Percentiles rank a stretch among this genome's conserved stretches.
phyloP scores from a whole-genome alignment of 1,284 basidiomycete species.

The Coniferiporia sulphurascens region DNA sequence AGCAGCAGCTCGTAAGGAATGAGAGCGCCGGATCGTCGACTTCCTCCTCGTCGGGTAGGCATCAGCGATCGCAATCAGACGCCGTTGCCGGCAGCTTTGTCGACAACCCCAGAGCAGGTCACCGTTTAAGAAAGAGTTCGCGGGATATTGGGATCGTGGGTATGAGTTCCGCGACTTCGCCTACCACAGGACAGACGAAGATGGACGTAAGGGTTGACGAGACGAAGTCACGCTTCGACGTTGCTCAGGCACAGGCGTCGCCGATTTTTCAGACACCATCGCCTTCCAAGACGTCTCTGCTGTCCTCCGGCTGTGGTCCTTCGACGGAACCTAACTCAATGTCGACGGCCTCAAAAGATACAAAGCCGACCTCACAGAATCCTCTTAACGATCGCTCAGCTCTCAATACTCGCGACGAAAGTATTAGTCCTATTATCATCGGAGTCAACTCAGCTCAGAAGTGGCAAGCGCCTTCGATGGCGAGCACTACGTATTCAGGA shows the following conservation, averaged over 20 bases:
- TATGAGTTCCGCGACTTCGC: constrained; percentile 27
- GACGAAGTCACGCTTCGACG: constrained; percentile 9
- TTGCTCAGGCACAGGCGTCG: constrained; percentile 25
- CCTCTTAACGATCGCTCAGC: background rate
- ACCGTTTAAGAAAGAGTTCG: constrained; percentile 34
- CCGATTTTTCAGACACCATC: constrained; percentile 53
- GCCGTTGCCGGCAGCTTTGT: constrained; percentile 26
- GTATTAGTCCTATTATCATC: constrained; percentile 47
- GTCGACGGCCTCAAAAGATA: constrained; percentile 1
- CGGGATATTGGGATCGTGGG: constrained; percentile 58
- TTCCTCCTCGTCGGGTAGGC: background rate
- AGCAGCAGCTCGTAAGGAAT: background rate
- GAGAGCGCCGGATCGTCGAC: background rate
- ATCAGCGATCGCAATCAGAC: constrained; percentile 17
- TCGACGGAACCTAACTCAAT: background rate
- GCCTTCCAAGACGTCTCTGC: constrained; percentile 31
- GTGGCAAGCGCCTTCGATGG: constrained; percentile 14
- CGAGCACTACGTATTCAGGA: constrained; percentile 25
- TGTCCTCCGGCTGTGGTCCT: background rate
- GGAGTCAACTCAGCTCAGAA: constrained; percentile 30
- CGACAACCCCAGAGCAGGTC: background rate
- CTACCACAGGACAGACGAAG: constrained; percentile 20
- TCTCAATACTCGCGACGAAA: constrained; percentile 3
- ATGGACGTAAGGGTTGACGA: constrained; percentile 16
- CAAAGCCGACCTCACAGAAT: background rate